Percentiles rank a stretch among this genome's conserved stretches.
Evolutionary conservation across 441 rosid genomes (phyloP).

Genomic region (Geranium incanum): DNA sequence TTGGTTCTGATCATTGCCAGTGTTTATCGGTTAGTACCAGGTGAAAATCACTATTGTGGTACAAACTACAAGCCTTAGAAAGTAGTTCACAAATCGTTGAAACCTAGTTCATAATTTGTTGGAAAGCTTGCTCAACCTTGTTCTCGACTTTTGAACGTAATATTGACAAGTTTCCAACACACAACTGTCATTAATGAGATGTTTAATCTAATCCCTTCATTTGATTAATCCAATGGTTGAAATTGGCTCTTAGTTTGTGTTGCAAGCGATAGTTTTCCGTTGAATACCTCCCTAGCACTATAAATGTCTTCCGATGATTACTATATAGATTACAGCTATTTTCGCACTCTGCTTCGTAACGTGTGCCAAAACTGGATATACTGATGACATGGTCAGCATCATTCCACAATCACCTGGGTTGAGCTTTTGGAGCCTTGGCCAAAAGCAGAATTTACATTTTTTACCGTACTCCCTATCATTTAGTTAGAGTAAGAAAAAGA

Average conservation of each 20-base stretch:
- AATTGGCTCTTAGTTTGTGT: too few relatives aligned
- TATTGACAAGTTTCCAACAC: too few relatives aligned
- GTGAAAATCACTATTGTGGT: not conserved
- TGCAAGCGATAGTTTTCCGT: too few relatives aligned
- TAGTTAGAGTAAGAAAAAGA: not conserved
- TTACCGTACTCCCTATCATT: not conserved
- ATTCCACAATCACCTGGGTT: not conserved
- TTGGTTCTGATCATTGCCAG: not conserved
- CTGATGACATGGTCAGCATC: slow-evolving; percentile 2
- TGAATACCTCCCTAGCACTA: too few relatives aligned
- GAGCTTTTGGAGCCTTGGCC: slow-evolving; percentile 1
- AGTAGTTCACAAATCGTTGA: not conserved
- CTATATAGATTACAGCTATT: not conserved
- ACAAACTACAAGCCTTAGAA: not conserved
- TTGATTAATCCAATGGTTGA: too few relatives aligned
- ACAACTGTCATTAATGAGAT: too few relatives aligned
- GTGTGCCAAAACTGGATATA: slow-evolving; percentile 15
- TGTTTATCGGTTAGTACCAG: not conserved
- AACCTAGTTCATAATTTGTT: too few relatives aligned
- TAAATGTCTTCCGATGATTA: not conserved
- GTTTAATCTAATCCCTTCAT: too few relatives aligned
- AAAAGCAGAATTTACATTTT: not conserved
- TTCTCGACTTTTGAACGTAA: too few relatives aligned
- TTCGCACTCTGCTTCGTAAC: not conserved
- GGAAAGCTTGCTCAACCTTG: too few relatives aligned